Evolutionary conservation across 164 flowering plant genomes (phyloP).

Genomic region (Litsea cubeba): DNA sequence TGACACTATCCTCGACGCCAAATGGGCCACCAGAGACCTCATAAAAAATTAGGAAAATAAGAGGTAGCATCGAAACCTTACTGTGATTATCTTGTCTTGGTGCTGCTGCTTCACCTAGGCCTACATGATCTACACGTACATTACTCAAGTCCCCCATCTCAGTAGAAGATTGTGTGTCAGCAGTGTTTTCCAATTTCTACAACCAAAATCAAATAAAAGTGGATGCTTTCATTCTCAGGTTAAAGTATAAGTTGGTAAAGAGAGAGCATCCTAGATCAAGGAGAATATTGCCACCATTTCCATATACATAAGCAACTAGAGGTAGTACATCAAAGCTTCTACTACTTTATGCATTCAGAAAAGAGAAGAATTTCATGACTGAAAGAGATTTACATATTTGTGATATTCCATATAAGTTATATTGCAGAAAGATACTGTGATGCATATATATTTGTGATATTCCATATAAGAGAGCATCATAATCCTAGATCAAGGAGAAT

Average conservation of each 20-base stretch:
- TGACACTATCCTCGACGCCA: conserved; percentile 51
- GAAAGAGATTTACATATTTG: too few relatives aligned
- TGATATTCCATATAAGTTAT: too few relatives aligned
- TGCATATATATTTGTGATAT: too few relatives aligned
- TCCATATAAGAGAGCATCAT: too few relatives aligned
- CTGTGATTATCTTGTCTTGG: conserved; percentile 22
- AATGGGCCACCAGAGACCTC: conserved; percentile 69
- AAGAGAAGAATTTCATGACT: too few relatives aligned
- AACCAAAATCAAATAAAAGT: conserved; percentile 8
- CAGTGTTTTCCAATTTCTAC: conserved; percentile 35
- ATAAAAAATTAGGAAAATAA: conserved; percentile 52
- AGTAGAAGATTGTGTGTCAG: conserved; percentile 23
- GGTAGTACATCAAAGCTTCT: too few relatives aligned
- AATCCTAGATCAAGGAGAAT: too few relatives aligned
- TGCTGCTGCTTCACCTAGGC: conserved; percentile 23
- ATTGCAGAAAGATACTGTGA: too few relatives aligned
- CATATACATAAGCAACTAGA: too few relatives aligned
- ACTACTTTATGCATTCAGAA: too few relatives aligned
- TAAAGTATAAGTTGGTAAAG: not conserved
- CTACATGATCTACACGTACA: conserved; percentile 19
- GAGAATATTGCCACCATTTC: too few relatives aligned
- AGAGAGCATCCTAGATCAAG: too few relatives aligned
- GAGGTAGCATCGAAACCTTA: conserved; percentile 49
- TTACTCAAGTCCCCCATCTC: conserved; percentile 32
- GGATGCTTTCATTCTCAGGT: not conserved